Conservation (phyloP, 2,329 filamentous ascomycete species). For the Trichoderma sp. region DNA sequence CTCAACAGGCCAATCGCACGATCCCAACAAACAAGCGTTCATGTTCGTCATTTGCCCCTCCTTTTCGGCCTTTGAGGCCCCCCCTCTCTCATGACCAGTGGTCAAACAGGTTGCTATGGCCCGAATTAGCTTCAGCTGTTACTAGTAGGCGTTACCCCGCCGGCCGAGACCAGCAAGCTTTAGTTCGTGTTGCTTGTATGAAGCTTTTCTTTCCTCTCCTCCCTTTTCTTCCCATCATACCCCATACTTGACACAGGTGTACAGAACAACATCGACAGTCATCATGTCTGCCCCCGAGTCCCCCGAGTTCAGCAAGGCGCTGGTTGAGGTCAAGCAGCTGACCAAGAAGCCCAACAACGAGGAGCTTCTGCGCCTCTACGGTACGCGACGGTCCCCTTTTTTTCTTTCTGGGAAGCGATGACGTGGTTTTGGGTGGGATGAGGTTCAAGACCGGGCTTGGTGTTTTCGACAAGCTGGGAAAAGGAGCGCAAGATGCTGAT, state of each 20-base stretch:
- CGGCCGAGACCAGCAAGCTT: no score
- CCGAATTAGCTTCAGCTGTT: background rate
- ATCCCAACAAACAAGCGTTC: slow-evolving; percentile 14
- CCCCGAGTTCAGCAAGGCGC: slow-evolving; percentile 58
- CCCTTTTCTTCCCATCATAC: background rate
- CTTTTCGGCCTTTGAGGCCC: background rate
- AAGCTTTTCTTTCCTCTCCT: slow-evolving; percentile 2
- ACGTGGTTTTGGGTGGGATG: background rate
- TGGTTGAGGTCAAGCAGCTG: slow-evolving; percentile 67
- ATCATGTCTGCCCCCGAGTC: slow-evolving; percentile 47
- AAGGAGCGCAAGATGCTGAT: background rate
- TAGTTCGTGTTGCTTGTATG: no score
- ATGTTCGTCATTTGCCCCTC: slow-evolving; percentile 24
- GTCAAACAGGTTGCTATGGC: background rate
- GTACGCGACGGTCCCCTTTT: slow-evolving; percentile 39
- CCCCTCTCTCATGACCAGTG: background rate
- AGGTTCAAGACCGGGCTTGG: background rate
- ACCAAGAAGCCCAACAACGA: slow-evolving; percentile 64
- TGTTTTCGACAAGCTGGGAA: background rate
- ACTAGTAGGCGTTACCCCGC: slow-evolving; percentile 24
- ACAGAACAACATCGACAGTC: slow-evolving; percentile 23
- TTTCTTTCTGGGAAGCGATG: background rate
- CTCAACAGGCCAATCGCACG: slow-evolving; percentile 26
- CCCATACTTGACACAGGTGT: background rate
- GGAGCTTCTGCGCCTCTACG: slow-evolving; percentile 66